These are phyloP conservation scores for Debaryomyces hansenii DNA, from an alignment of 805 yeast genomes.

Conservation along the genomic window DNA sequence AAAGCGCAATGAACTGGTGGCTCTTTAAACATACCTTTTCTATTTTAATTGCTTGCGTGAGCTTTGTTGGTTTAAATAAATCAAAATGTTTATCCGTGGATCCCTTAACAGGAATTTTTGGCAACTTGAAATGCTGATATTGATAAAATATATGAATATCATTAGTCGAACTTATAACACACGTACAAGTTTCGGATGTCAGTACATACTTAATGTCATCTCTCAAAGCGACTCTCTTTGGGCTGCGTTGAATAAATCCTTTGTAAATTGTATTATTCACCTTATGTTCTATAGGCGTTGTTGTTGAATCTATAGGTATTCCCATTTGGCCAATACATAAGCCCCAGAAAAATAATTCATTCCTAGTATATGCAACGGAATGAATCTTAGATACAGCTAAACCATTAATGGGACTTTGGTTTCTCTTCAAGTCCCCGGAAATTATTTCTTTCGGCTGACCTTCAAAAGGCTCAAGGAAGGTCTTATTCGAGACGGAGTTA, in stretches of 20 bases:
- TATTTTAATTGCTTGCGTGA: constrained; percentile 42
- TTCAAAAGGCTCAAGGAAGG: constrained; percentile 28
- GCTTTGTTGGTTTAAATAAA: constrained; percentile 50
- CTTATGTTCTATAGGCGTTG: constrained; percentile 22
- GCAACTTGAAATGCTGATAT: constrained; percentile 54
- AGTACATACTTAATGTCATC: constrained; percentile 56
- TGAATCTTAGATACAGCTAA: constrained; percentile 68
- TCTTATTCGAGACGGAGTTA: constrained; percentile 13
- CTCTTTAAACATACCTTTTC: constrained; percentile 35
- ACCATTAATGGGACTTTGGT: constrained; percentile 33
- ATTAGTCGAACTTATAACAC: constrained; percentile 56
- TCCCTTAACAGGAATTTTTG: constrained; percentile 36
- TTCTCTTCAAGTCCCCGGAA: constrained; percentile 44
- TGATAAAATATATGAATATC: constrained; percentile 64
- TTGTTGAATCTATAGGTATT: constrained; percentile 20
- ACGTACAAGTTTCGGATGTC: constrained; percentile 69
- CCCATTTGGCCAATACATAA: constrained; percentile 83
- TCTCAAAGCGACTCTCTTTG: constrained; percentile 41
- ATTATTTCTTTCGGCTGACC: constrained; percentile 39
- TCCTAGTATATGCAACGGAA: constrained; percentile 56
- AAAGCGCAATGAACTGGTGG: constrained; percentile 44
- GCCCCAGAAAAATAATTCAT: constrained; percentile 69
- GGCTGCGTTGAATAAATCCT: constrained; percentile 40
- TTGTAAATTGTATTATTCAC: constrained; percentile 26
- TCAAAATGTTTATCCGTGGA: constrained; percentile 48